Evolutionary conservation across 2,329 filamentous ascomycete species (phyloP), one percentile per base, ranked within the genome.

Genomic region (Bipolaris sorokiniana): DNA sequence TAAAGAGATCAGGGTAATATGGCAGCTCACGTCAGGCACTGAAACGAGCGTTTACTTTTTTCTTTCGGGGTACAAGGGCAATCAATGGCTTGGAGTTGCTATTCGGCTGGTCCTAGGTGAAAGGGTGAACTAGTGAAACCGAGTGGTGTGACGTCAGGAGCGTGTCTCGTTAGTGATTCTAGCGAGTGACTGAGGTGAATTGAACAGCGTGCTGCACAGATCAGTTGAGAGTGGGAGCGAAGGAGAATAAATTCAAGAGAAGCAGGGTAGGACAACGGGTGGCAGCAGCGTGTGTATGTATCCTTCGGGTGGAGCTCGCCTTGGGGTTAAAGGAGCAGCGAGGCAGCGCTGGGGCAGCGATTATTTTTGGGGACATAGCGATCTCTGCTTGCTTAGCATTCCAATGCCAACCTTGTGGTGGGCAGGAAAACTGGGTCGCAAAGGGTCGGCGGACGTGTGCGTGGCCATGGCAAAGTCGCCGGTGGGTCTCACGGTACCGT

Each of bases 351-450:
- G 51, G 31, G 51, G 47, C 51, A 53, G 50, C 56, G 56, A 59
- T 51, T 61, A 64, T 61, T 54, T 66, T 64, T 63, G 56, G 63
- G 56, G 59, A 59, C 56, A 36, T 50, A 54, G 46, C 64, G 66
- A 68, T 65, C 64, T 59, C 37, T 56, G 56, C 63, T 64, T 54
- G 47, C 59, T 65, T 54, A 51, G 44, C 50, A 40, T 54, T 55
- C 49, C 31, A 40, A 18, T 41, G 52, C 50, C 51, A 52, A 51
- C 46, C 31, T 40, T 48, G 41, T 60, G 55, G 56, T 51, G 55
- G 51, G 58, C 34, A 34, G 37, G 51, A 67, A 63, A 65, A 65
- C 51, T 60, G 65, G 65, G 67, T 50, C 64, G 48, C 50, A 48
- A 56, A 53, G 49, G 37, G 36, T 36, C 42, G 42, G 49, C 37